A percentile compares a stretch with the other conserved stretches of the same genome.
Conservation (phyloP, 2,329 filamentous ascomycete species). For the Fusarium sp. region DNA sequence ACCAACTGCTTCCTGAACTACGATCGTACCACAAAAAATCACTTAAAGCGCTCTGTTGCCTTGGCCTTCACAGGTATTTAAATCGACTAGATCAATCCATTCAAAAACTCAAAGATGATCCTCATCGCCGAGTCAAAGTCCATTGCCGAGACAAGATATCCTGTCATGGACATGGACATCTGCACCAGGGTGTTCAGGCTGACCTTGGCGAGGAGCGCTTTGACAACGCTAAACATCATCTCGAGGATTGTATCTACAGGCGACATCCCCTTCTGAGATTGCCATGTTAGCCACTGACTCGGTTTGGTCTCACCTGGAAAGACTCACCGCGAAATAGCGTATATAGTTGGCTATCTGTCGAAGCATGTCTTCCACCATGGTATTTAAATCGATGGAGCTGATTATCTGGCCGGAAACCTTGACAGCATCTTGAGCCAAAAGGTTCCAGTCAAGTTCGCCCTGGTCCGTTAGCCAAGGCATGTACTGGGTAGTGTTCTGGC, state of each 20-base stretch:
- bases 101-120: constrained; percentile 1
- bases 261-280: neutral
- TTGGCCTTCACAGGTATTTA: neutral
- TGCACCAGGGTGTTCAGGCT: neutral
- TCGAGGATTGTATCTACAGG: neutral
- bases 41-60: neutral
- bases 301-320: neutral
- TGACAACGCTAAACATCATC: neutral
- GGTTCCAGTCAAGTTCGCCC: constrained; percentile 8
- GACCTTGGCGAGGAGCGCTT: neutral
- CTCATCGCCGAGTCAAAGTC: constrained; percentile 4
- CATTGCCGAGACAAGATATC: neutral
- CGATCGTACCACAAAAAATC: neutral
- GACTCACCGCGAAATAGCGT: neutral
- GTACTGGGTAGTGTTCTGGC: neutral
- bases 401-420: neutral
- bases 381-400: neutral
- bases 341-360: neutral
- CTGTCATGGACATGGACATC: neutral
- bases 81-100: neutral
- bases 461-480: neutral
- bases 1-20: neutral
- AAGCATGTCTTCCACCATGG: neutral
- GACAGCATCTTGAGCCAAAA: neutral
- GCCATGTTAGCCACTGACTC: neutral